Base-by-base conservation (phyloP, 441 rosid genomes). In the Aleurites moluccanus region DNA sequence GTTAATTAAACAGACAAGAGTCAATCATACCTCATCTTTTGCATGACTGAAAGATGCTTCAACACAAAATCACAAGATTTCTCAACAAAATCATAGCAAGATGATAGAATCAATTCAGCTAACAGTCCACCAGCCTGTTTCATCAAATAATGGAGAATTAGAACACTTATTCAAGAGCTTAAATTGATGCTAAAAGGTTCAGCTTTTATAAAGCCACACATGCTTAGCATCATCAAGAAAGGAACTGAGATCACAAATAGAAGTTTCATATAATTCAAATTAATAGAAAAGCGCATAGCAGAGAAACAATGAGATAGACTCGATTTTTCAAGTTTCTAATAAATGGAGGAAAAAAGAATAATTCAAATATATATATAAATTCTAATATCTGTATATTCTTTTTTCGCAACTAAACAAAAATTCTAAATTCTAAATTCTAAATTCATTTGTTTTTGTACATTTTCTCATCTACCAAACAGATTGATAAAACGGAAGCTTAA, bases 71-170 rank as follows among this genome's bases (percentile, higher is more conserved):
- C 90, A 20, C 96, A 85, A 40, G 80, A 88, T 6, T 82, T 81
- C 71, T 93, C 98, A 16, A 93, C 85, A 79, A 86, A 88, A 74
- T 92, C 96, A 71, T 93, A 90, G 86, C 91, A 91, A 77, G 86
- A 88, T 0, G 86, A 89, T 71, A 76, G 75, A n/a, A 76, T 83
- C 79, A 89, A 57, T 78, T 96, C 99, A 63, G 81, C 92, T 60
- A 91, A 80, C 52, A 93, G 94, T 50, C 98, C 97, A 69, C 89
- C 97, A 40, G 91, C 96, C 99, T 96, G 85, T 79, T 73, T 73
- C 83, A 81, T 33, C 73, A 73, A 15, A 21, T 27, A 59, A 25
- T 33, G 67, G 44, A 70, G n/a, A 33, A 72, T 49, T 68, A 79
- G 66, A 38, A 71, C 25, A 30, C 55, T 62, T 38, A 14, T 8